Percentiles rank a stretch among this genome's conserved stretches.
Conservation (phyloP, 2,329 filamentous ascomycete species). For the Trichoderma koningii region DNA sequence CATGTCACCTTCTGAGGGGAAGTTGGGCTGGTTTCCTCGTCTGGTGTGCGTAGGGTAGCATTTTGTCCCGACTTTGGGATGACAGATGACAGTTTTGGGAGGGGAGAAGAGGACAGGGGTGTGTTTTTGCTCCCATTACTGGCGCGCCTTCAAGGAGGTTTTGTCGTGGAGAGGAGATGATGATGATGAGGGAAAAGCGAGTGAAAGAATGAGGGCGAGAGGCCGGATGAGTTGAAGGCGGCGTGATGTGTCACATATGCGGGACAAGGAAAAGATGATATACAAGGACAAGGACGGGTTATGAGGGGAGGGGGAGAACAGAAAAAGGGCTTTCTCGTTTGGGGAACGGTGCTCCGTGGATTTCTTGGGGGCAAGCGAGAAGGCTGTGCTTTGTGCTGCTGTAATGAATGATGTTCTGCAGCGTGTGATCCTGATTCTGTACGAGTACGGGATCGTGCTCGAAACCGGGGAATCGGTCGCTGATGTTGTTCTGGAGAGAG, state of each 20-base stretch:
- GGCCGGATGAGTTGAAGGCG: background rate
- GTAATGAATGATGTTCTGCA: background rate
- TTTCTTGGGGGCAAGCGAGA: background rate
- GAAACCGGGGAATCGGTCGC: background rate
- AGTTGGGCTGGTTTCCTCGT: background rate
- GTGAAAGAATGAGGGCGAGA: background rate
- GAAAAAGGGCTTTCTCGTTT: conserved; percentile 4
- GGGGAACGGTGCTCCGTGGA: conserved; percentile 4
- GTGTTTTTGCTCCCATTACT: too few species aligned
- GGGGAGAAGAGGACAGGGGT: too few species aligned
- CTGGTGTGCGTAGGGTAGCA: background rate
- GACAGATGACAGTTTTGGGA: background rate
- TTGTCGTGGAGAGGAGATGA: background rate
- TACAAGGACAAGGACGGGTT: conserved; percentile 17
- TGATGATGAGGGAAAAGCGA: background rate
- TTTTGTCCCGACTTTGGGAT: background rate
- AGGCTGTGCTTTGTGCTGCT: too few species aligned
- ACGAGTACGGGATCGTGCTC: too few species aligned
- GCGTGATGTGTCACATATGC: conserved; percentile 31
- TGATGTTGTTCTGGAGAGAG: background rate
- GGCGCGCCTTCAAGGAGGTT: too few species aligned
- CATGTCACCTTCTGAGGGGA: too few species aligned
- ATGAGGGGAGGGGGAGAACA: too few species aligned
- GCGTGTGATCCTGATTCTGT: background rate
- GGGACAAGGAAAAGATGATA: background rate